Percentiles rank a stretch among this genome's conserved stretches.
phyloP scores from a whole-genome alignment of 441 rosid genomes.

The Populus hybrid region DNA sequence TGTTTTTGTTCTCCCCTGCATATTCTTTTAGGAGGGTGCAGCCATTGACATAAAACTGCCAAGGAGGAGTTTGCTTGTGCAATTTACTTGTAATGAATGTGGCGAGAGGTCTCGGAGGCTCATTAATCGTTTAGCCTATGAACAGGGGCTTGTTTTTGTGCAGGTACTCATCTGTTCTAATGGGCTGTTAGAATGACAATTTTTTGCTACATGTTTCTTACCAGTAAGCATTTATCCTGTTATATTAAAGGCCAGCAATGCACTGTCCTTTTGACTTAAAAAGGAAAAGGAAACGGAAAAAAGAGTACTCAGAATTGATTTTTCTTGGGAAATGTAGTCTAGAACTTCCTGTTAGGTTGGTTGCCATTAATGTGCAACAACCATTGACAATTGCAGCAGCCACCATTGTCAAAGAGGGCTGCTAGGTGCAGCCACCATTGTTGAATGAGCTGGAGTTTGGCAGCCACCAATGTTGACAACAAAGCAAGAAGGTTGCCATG shows the following conservation, averaged over 20 bases:
- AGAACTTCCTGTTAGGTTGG: too few species aligned
- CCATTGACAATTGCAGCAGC: too few species aligned
- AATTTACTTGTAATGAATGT: slow-evolving; percentile 69
- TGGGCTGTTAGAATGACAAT: not conserved
- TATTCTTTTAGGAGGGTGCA: slow-evolving; percentile 35
- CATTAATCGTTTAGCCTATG: slow-evolving; percentile 75
- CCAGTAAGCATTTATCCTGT: not conserved
- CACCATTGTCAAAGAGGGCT: too few species aligned
- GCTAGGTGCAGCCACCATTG: too few species aligned
- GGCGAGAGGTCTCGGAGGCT: slow-evolving; percentile 82
- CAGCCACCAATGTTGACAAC: too few species aligned
- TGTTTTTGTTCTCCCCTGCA: not conserved
- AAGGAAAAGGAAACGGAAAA: not conserved
- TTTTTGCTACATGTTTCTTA: slow-evolving; percentile 9
- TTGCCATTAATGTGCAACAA: too few species aligned
- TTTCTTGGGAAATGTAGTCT: not conserved
- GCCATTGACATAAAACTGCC: slow-evolving; percentile 63
- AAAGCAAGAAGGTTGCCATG: too few species aligned
- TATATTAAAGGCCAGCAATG: not conserved
- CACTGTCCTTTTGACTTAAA: not conserved
- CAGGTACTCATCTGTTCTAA: slow-evolving; percentile 44
- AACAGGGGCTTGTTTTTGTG: slow-evolving; percentile 74
- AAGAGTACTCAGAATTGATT: not conserved
- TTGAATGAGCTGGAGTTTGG: too few species aligned
- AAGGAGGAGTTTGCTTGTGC: slow-evolving; percentile 72